phyloP scores from a whole-genome alignment of 2,329 filamentous ascomycete genomes.

The Fonsecaea erecta region DNA sequence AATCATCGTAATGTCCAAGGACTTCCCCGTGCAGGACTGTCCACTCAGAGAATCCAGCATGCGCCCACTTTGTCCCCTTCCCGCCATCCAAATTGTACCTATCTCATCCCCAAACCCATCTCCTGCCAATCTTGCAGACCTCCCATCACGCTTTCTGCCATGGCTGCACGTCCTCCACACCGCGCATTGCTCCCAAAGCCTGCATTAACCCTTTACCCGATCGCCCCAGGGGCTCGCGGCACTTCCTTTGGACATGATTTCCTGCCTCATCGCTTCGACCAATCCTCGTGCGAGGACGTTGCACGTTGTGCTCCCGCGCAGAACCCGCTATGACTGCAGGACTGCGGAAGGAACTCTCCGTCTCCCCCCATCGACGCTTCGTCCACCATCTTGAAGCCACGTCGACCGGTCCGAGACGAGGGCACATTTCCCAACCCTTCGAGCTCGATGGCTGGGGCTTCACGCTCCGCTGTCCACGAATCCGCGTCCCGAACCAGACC shows the following conservation, averaged over 20 bases:
- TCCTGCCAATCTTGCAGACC: neutral
- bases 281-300: slow-evolving; percentile 26
- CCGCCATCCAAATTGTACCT: neutral
- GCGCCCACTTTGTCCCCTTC: neutral
- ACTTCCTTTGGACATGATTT: slow-evolving; percentile 1
- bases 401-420: slow-evolving; percentile 25
- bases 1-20: neutral
- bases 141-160: neutral
- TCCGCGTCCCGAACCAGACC: neutral
- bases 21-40: neutral
- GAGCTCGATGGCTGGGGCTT: slow-evolving; percentile 1
- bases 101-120: neutral
- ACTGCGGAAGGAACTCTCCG: slow-evolving; percentile 29
- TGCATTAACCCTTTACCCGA: slow-evolving; percentile 11
- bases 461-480: neutral
- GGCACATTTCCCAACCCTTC: slow-evolving; percentile 10
- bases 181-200: slow-evolving; percentile 11
- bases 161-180: slow-evolving; percentile 1
- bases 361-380: slow-evolving; percentile 15
- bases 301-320: slow-evolving; percentile 31
- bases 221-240: slow-evolving; percentile 17
- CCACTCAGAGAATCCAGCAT: neutral
- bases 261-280: slow-evolving; percentile 11
- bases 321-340: slow-evolving; percentile 21
- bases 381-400: slow-evolving; percentile 27